A percentile compares a stretch with the other conserved stretches of the same genome.
Conservation (phyloP, 495 filamentous ascomycete genomes). For the Penicillium soppii region DNA sequence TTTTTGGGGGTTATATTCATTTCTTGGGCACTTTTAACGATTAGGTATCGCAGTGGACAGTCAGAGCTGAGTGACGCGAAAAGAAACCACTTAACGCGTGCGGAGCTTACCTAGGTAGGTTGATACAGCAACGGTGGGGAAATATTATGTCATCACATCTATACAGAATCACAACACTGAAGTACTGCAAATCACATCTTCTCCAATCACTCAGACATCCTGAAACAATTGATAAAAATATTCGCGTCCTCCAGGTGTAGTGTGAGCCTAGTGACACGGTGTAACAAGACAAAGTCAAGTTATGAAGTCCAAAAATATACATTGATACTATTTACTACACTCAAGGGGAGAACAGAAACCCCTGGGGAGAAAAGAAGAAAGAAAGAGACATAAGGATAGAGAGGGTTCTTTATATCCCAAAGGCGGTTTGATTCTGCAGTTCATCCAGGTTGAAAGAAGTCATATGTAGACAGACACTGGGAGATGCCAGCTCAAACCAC, state of each 20-base stretch:
- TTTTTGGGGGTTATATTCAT: slow-evolving; percentile 24
- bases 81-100: slow-evolving; percentile 45
- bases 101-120: slow-evolving; percentile 1
- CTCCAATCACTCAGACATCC: neutral
- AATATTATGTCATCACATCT: slow-evolving; percentile 11
- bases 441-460: too few species aligned
- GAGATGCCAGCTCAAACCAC: too few species aligned
- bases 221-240: neutral
- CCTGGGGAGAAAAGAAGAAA: slow-evolving; percentile 12
- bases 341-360: too few species aligned
- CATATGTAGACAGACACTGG: too few species aligned
- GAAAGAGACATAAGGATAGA: slow-evolving; percentile 9
- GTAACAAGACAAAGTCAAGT: neutral
- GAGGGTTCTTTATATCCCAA: too few species aligned
- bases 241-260: neutral
- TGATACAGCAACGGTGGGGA: slow-evolving; percentile 24
- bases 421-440: too few species aligned
- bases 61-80: slow-evolving; percentile 21
- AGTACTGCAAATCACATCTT: neutral
- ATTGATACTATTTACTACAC: too few species aligned
- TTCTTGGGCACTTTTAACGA: slow-evolving; percentile 22
- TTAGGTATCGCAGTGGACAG: neutral
- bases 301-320: neutral
- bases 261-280: neutral
- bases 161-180: neutral